Conservation (phyloP, 768 basidiomycete genomes). For the Amanita subjunquillea region DNA sequence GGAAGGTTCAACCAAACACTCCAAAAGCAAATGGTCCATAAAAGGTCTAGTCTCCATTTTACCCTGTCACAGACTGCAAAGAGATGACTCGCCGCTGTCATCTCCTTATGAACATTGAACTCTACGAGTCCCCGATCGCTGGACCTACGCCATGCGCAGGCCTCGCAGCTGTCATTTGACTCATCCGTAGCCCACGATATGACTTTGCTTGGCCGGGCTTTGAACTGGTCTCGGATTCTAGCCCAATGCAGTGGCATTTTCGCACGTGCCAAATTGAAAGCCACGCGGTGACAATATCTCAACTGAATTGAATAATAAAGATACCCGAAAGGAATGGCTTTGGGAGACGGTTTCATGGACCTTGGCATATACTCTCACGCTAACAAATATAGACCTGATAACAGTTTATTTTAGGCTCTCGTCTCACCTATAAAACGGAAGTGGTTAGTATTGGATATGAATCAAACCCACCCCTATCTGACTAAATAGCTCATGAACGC, state of each 20-base stretch:
- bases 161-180: not conserved
- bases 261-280: not conserved
- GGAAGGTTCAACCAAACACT: not conserved
- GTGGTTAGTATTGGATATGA: not conserved
- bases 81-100: not conserved
- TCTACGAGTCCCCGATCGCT: not conserved
- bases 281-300: no score
- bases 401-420: not conserved
- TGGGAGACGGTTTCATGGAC: no score
- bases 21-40: not conserved
- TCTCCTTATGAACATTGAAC: not conserved
- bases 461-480: slow-evolving; percentile 2
- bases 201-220: not conserved
- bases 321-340: no score
- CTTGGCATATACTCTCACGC: not conserved
- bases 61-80: not conserved
- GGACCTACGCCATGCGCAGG: not conserved
- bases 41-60: not conserved
- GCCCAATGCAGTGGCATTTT: not conserved
- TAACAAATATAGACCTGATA: not conserved
- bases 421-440: not conserved
- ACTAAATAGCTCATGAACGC: not conserved
- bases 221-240: not conserved
- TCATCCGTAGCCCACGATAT: not conserved
- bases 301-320: no score